Evolutionary conservation across 345 rosid genomes (phyloP), one percentile per base, ranked within the genome.

Genomic region (Linum usitatissimum): DNA sequence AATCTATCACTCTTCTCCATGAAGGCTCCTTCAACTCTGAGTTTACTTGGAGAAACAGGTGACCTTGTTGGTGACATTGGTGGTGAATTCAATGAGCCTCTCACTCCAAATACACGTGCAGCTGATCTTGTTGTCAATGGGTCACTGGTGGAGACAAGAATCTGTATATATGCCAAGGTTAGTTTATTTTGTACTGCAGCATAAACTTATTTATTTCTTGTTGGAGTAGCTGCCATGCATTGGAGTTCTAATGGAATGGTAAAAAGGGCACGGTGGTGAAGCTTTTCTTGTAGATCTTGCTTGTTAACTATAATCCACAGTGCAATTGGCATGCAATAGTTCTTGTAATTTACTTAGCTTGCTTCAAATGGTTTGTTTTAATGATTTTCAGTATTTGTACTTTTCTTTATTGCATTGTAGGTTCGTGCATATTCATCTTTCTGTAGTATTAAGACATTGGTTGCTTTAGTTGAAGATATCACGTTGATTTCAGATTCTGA

Each of bases 51-150:
- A 62, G 90, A 81, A 68, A 60, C 76, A 64, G 70, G 59, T 70
- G 83, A 71, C 38, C 38, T 34, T 65, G 73, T 54, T 69, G 75
- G 58, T 18, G 59, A 59, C 64, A 72, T 54, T 69, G 75, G 58
- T 18, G 59, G 57, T 21, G 82, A 76, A 65, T 66, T 70, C 66
- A 76, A 63, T 64, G 85, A 64, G 67, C 65, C 77, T 78, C 86
- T 69, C 68, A 74, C 69, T 45, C 69, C 78, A 61, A 66, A 71
- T 71, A 57, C 74, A 63, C 84, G 70, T 75, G 76, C 85, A 55
- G 94, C 86, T 21, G 90, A 88, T 72, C 87, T 91, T 78, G 91
- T 91, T 64, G 71, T 91, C 61, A 77, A 78, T 71, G 97, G 97
- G 65, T 80, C 88, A 63, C 68, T 91, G 70, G 71, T 86, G 74